Base-by-base conservation (phyloP, 768 basidiomycete species). In the Pulveroboletus sp. region DNA sequence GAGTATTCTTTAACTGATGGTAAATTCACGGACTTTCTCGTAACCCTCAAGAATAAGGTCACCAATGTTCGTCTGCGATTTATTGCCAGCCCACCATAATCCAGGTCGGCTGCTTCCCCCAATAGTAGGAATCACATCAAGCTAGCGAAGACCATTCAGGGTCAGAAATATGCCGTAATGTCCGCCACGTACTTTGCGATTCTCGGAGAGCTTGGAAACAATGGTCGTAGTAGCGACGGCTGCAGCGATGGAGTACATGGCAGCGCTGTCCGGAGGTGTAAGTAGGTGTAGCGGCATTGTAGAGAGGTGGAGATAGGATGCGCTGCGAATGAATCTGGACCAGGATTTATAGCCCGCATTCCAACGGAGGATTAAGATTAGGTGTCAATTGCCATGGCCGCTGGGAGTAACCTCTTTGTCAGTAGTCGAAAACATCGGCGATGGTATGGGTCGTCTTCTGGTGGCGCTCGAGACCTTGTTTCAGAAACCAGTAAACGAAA, bases 1-100 rank as follows among this genome's bases (percentile, higher is more conserved):
- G 6, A 3, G 13, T 37, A 35, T 45, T 19, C n/a, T 26, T 8
- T 7, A 19, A 13, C 43, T 20, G n/a, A 47, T 27, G 5, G 3
- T 0, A 14, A n/a, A 16, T 12, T 22, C 13, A 34, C 54, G 20
- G 37, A 62, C 70, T 59, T 68, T 66, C 20, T 56, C 48, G 35
- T 70, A 71, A 14, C 69, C 70, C 39, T 69, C 62, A 27, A 63
- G 64, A 13, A 71, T 40, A 37, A 71, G 31, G 14, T 61, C 53
- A 2, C 43, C 34, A 23, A 52, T 60, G 30, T 64, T 51, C 19
- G 43, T 30, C 10, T 60, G 19, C 35, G 54, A 65, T 6, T 53
- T 55, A 19, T 50, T 44, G 16, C 58, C 59, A n/a, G 55, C 54
- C 31, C 59, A 47, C 47, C 62, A 69, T 6, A 69, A 70, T 23